phyloP scores from a whole-genome alignment of 2,329 filamentous ascomycete species.

The Gliomastix tumulicola region DNA sequence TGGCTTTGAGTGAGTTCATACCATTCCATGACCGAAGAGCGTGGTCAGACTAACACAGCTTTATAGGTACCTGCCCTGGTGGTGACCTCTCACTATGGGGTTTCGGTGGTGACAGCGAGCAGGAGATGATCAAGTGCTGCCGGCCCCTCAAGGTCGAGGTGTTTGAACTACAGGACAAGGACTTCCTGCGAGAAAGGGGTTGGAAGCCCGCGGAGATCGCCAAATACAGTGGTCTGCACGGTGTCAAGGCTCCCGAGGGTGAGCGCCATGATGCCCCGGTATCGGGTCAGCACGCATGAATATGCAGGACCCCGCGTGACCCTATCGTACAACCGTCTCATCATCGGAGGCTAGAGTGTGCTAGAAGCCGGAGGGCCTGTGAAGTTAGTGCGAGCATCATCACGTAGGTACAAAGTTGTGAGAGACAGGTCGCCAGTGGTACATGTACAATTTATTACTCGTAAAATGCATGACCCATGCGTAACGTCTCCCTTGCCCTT shows the following conservation, averaged over 20 bases:
- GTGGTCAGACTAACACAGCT: not conserved
- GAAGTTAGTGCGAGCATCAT: too few relatives aligned
- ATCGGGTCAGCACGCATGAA: too few relatives aligned
- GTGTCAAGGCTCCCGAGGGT: constrained; percentile 37
- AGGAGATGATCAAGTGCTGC: constrained; percentile 64
- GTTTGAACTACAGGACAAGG: constrained; percentile 50
- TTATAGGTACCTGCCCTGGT: constrained; percentile 62
- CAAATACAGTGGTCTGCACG: constrained; percentile 60
- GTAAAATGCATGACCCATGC: too few relatives aligned
- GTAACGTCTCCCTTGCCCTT: constrained; percentile 8
- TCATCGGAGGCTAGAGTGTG: too few relatives aligned
- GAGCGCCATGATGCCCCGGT: constrained; percentile 5
- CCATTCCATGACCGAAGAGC: not conserved
- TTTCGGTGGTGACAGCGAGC: constrained; percentile 61
- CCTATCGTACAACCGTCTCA: too few relatives aligned
- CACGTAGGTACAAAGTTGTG: too few relatives aligned
- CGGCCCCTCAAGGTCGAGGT: constrained; percentile 70
- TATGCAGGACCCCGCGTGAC: too few relatives aligned
- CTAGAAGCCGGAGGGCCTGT: too few relatives aligned
- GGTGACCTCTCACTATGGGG: constrained; percentile 80
- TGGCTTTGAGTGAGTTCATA: constrained; percentile 39
- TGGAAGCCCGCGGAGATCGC: constrained; percentile 59
- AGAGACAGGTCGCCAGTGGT: too few relatives aligned
- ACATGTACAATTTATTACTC: too few relatives aligned
- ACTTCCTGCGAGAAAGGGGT: constrained; percentile 39